Evolutionary conservation across 2,329 filamentous ascomycete genomes (phyloP).

Genomic region (Colletotrichum cordylinicola): DNA sequence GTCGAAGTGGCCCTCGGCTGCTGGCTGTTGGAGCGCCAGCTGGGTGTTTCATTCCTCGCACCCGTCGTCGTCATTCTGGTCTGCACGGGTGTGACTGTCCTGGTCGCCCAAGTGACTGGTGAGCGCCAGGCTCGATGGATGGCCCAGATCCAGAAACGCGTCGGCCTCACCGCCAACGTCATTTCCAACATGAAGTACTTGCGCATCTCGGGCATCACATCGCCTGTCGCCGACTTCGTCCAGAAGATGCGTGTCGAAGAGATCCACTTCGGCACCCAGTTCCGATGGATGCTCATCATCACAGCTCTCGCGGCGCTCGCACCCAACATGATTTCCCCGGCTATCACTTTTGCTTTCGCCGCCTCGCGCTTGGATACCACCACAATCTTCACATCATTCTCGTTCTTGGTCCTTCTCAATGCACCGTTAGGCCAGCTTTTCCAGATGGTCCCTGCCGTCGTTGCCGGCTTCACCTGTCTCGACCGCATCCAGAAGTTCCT

Average conservation of each 20-base stretch:
- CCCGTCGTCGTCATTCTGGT: slow-evolving; percentile 33
- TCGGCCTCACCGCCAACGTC: slow-evolving; percentile 25
- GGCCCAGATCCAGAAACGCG: slow-evolving; percentile 32
- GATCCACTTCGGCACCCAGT: slow-evolving; percentile 26
- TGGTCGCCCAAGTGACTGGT: slow-evolving; percentile 24
- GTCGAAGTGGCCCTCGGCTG: slow-evolving; percentile 36
- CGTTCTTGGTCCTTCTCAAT: slow-evolving; percentile 39
- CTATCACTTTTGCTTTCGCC: slow-evolving; percentile 35
- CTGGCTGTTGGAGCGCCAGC: slow-evolving; percentile 35
- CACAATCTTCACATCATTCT: slow-evolving; percentile 35
- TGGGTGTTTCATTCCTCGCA: slow-evolving; percentile 36
- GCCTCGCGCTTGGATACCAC: slow-evolving; percentile 26
- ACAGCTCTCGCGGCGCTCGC: slow-evolving; percentile 34
- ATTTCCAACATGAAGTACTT: slow-evolving; percentile 33
- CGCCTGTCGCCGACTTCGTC: slow-evolving; percentile 27
- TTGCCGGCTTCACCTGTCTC: slow-evolving; percentile 37
- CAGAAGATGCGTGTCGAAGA: slow-evolving; percentile 29
- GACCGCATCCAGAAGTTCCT: slow-evolving; percentile 43
- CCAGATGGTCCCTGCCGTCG: slow-evolving; percentile 34
- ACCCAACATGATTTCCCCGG: slow-evolving; percentile 41
- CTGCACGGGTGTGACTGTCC: slow-evolving; percentile 24
- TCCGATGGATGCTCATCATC: slow-evolving; percentile 29
- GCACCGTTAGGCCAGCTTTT: slow-evolving; percentile 36
- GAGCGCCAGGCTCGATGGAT: slow-evolving; percentile 34
- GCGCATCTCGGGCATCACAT: slow-evolving; percentile 34